Conservation (phyloP, 1,284 basidiomycete species). For the Sporisorium scitamineum region DNA sequence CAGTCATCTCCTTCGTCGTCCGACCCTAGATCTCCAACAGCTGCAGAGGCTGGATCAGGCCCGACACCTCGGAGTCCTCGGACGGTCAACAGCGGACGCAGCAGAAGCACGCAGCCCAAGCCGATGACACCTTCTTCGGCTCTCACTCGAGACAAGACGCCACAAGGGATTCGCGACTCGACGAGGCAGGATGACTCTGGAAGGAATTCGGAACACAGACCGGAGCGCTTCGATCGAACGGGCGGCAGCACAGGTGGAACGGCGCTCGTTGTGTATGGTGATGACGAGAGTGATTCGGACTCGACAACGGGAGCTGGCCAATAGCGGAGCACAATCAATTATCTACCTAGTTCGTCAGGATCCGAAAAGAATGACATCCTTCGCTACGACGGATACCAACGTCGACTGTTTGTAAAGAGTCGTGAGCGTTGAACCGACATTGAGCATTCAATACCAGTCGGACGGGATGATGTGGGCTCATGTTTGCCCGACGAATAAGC, state of each 20-base stretch:
- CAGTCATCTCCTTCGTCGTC: constrained; percentile 2
- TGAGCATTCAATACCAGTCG: too few relatives aligned
- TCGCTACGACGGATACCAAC: too few relatives aligned
- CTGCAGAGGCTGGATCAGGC: constrained; percentile 3
- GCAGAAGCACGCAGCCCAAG: constrained; percentile 23
- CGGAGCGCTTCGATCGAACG: constrained; percentile 17
- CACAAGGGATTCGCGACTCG: constrained; percentile 21
- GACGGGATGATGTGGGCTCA: too few relatives aligned
- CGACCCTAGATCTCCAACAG: background rate
- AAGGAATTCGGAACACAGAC: background rate
- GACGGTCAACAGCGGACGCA: constrained; percentile 14
- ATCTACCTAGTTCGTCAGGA: background rate
- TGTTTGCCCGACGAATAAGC: background rate
- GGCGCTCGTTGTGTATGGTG: constrained; percentile 66
- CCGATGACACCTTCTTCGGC: constrained; percentile 47
- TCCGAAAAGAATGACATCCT: background rate
- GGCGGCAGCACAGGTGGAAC: constrained; percentile 34
- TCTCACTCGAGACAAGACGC: constrained; percentile 33
- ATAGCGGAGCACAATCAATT: background rate
- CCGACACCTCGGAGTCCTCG: constrained; percentile 13
- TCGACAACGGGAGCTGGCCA: constrained; percentile 46
- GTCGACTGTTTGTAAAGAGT: background rate
- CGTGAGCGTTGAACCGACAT: background rate
- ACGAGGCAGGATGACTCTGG: constrained; percentile 1
- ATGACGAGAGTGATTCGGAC: constrained; percentile 58